Percentiles rank a stretch among this genome's conserved stretches.
These are phyloP conservation scores for Erodium moschatum DNA, from an alignment of 441 rosid genomes.

Conservation along the genomic window DNA sequence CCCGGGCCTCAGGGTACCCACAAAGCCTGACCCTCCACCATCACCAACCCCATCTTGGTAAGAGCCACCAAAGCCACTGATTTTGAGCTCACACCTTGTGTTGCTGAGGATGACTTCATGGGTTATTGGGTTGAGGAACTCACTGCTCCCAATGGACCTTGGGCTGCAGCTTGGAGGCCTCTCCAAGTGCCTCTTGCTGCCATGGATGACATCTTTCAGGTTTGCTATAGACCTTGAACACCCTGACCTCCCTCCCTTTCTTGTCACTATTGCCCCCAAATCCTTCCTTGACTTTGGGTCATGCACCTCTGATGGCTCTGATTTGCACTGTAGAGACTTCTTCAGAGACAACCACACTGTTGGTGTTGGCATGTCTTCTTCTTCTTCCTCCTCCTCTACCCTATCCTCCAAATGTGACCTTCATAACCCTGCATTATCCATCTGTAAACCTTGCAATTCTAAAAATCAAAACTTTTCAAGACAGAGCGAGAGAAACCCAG, in stretches of 20 bases:
- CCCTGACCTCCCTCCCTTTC: constrained; percentile 24
- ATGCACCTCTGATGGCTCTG: constrained; percentile 32
- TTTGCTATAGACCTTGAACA: constrained; percentile 40
- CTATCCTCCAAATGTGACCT: background rate
- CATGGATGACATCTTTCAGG: constrained; percentile 33
- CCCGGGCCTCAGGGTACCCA: constrained; percentile 78
- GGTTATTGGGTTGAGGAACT: constrained; percentile 88
- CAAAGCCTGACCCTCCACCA: constrained; percentile 46
- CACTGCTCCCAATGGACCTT: constrained; percentile 93
- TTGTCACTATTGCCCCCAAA: constrained; percentile 20
- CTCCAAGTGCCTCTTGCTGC: constrained; percentile 31
- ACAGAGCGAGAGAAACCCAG: background rate
- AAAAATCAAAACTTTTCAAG: background rate
- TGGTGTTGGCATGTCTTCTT: constrained; percentile 29
- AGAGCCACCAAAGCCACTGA: constrained; percentile 64
- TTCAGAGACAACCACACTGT: constrained; percentile 42
- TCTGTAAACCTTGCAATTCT: background rate
- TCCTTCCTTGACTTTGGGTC: constrained; percentile 29
- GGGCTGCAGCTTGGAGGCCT: constrained; percentile 36
- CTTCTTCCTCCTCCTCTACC: constrained; percentile 12
- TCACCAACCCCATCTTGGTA: constrained; percentile 36
- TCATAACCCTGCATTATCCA: background rate
- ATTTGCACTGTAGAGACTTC: constrained; percentile 42
- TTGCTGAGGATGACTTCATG: constrained; percentile 85
- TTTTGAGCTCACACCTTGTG: constrained; percentile 90